Percentiles rank a stretch among this genome's conserved stretches.
Conservation (phyloP, 495 filamentous ascomycete species). For the Lophiostoma macrostomum region DNA sequence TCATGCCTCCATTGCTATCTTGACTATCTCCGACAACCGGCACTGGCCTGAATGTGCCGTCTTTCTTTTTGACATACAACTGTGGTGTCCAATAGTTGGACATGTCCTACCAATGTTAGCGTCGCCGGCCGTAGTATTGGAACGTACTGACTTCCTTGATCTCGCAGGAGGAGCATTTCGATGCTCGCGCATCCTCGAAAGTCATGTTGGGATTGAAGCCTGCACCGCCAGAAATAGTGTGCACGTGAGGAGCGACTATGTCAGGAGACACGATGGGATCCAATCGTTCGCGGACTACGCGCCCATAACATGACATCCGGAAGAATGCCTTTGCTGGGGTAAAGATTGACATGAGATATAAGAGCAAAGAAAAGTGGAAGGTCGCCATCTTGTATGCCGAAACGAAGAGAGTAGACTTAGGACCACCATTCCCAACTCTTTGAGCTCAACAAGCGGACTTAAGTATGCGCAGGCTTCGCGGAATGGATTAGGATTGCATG, state of each 20-base stretch:
- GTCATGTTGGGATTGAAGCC: constrained; percentile 63
- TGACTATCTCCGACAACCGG: constrained; percentile 61
- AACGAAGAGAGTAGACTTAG: too few relatives aligned
- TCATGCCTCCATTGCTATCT: constrained; percentile 38
- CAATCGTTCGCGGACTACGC: constrained; percentile 56
- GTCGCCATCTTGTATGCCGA: too few relatives aligned
- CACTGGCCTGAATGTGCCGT: constrained; percentile 65
- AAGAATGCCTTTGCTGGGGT: constrained; percentile 39
- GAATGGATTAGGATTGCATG: too few relatives aligned
- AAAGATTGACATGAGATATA: too few relatives aligned
- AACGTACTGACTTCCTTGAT: constrained; percentile 65
- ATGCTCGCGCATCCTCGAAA: constrained; percentile 54
- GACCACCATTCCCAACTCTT: too few relatives aligned
- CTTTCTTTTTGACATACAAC: constrained; percentile 63
- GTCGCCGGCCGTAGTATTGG: too few relatives aligned
- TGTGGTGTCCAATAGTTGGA: constrained; percentile 71
- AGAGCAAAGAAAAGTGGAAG: too few relatives aligned
- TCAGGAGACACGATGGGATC: constrained; percentile 70
- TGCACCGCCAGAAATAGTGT: constrained; percentile 72
- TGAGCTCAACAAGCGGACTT: too few relatives aligned
- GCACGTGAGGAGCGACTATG: constrained; percentile 60
- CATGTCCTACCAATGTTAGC: too few relatives aligned
- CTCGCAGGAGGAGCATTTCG: constrained; percentile 64
- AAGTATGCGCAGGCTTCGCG: too few relatives aligned
- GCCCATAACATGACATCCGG: constrained; percentile 38